These are phyloP conservation scores for Aspergillus sp. DNA, from an alignment of 2,329 filamentous ascomycete species.

Conservation along the genomic window DNA sequence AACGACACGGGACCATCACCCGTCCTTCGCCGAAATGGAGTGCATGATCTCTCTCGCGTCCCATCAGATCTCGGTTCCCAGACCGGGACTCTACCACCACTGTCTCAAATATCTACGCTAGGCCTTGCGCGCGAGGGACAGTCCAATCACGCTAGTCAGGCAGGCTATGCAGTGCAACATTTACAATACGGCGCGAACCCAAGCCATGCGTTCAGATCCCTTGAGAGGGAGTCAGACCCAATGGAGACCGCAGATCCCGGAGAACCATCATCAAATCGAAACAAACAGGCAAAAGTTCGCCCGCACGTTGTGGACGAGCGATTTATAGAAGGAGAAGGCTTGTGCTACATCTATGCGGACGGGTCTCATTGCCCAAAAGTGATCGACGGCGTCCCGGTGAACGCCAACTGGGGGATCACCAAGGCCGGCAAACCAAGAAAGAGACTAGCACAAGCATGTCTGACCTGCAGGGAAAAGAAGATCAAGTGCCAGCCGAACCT, in stretches of 20 bases:
- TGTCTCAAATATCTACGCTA: conserved; percentile 29
- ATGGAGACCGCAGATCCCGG: conserved; percentile 2
- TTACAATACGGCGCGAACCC: conserved; percentile 19
- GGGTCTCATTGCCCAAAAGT: conserved; percentile 76
- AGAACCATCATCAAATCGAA: conserved; percentile 5
- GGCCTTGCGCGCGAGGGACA: conserved; percentile 18
- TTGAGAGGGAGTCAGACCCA: conserved; percentile 13
- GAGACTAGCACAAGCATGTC: conserved; percentile 83
- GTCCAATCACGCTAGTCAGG: conserved; percentile 17
- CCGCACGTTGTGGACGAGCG: conserved; percentile 41
- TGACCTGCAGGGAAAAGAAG: conserved; percentile 94
- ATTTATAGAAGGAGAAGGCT: conserved; percentile 67
- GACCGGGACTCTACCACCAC: conserved; percentile 25
- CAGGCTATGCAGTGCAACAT: conserved; percentile 16
- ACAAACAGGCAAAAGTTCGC: conserved; percentile 18
- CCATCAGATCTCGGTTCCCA: conserved; percentile 19
- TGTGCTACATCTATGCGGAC: conserved; percentile 85
- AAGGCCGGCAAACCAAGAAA: conserved; percentile 94
- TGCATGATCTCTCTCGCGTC: conserved; percentile 15
- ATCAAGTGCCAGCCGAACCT: conserved; percentile 92
- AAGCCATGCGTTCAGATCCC: conserved; percentile 13
- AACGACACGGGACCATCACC: conserved; percentile 17
- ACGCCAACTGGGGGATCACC: conserved; percentile 89
- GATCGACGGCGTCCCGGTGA: conserved; percentile 82
- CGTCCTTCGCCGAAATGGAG: conserved; percentile 10